Evolutionary conservation across 169 alveolate species (phyloP), one percentile per base, ranked within the genome.

Genomic region (Eimeria tenella): DNA sequence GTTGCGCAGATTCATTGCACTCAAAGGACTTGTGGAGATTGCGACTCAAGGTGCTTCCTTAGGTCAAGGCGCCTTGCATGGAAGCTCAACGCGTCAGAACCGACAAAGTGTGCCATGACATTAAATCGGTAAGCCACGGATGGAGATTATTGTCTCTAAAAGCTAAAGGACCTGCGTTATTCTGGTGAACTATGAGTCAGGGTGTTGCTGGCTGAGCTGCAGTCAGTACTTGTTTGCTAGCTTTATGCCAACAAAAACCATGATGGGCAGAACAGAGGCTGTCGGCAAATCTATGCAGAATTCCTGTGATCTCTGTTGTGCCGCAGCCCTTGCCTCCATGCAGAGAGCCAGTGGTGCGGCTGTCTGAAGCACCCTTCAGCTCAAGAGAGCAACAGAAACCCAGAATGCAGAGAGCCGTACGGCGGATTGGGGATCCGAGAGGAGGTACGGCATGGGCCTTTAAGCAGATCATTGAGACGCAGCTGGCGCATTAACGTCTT

Each of bases 311-410:
- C n/a, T 50, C 55, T 81, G 42, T 31, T 53, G 31, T 56, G 74
- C 25, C 23, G 53, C 89, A 81, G 89, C 31, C 86, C 86, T 19
- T 63, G 19, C 50, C 58, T 23, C 31, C 89, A 81, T 68, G 89
- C 52, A 11, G 74, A 25, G 15, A 1, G 71, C 55, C 89, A 71
- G 89, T 56, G 53, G 73, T 56, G 73, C 23, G 73, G 89, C 56
- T 81, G 89, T 23, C 74, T 81, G 86, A 60, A 63, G 68, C 84
- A 74, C 7, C 84, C 84, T 50, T 50, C 65, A 8, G 50, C 49
- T 50, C 65, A 17, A 17, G 86, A 50, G 53, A 19, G 86, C n/a
- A 60, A 52, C 65, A 31, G 65, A 60, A 75, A 49, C 11, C 73
- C 55, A 71, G 74, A 81, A 10, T 50, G 56, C 73, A 56, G 74